Conservation (phyloP, 2,329 filamentous ascomycete genomes). For the Botrytis deweyae region DNA sequence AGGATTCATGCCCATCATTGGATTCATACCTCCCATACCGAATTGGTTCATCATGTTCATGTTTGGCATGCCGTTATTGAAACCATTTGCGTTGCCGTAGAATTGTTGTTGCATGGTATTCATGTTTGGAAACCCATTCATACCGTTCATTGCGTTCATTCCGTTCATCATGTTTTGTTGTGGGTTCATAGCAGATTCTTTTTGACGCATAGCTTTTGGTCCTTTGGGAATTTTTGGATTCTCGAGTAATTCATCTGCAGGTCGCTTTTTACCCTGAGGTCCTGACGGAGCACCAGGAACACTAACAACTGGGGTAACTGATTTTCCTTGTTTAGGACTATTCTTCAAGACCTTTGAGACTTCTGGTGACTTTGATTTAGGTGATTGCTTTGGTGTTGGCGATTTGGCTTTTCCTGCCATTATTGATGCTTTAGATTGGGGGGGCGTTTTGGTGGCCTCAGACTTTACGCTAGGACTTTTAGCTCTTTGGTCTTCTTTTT, state of each 20-base stretch:
- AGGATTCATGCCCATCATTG: conserved; percentile 45
- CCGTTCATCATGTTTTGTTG: conserved; percentile 43
- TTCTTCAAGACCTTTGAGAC: conserved; percentile 24
- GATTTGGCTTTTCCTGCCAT: conserved; percentile 28
- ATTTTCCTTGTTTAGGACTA: conserved; percentile 30
- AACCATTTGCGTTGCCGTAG: conserved; percentile 31
- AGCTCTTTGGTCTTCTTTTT: conserved; percentile 44
- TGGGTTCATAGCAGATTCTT: conserved; percentile 43
- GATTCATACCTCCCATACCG: conserved; percentile 42
- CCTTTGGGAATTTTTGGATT: conserved; percentile 65
- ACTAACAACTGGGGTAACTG: not conserved
- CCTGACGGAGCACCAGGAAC: conserved; percentile 18
- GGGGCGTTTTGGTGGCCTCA: conserved; percentile 31
- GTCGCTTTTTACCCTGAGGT: conserved; percentile 65
- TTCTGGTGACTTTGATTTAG: conserved; percentile 12
- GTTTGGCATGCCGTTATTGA: conserved; percentile 24
- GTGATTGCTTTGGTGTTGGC: conserved; percentile 40
- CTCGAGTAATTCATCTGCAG: conserved; percentile 69
- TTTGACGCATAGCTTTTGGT: conserved; percentile 62
- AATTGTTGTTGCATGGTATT: conserved; percentile 27
- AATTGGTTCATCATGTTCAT: conserved; percentile 39
- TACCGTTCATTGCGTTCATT: conserved; percentile 42
- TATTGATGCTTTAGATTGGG: conserved; percentile 36
- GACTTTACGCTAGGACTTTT: conserved; percentile 47
- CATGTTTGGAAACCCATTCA: conserved; percentile 39